Base-by-base conservation (phyloP, 345 rosid species). In the Aquilaria yunnanensis region DNA sequence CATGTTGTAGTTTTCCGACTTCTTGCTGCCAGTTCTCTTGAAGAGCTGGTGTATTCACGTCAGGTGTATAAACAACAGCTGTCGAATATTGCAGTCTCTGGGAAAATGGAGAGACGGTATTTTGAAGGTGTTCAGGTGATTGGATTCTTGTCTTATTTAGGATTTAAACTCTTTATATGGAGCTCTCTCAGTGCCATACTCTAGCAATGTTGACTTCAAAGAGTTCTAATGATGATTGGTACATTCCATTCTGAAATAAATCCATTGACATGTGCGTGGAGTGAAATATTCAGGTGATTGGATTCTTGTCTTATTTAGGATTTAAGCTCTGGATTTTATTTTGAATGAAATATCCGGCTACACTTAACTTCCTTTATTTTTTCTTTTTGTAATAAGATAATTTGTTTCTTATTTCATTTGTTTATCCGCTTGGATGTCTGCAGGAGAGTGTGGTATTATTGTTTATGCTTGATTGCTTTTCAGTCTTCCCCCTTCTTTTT, bases 51-150 rank as follows among this genome's bases (percentile, higher is more conserved):
- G 48, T 94, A 94, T 73, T 76, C 95, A 41, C 92, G 99, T 69
- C 96, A 94, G 70, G 86, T 94, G 57, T 93, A 93, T 79, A 93
- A 93, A 62, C 98, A 94, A 68, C 99, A 94, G 85, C 80, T 90
- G 47, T 88, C 97, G 7, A 94, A 90, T 74, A 94, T 94, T 60
- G 99, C 96, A n/a, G 86, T 94, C 56, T 70, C 96, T 0, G 99
- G 99, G 52, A 94, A 94, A 75, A 86, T 88, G 87, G 98, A 94
- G 76, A 83, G 82, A 3, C 5, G 32, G 61, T 90, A 90, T 72
- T 94, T 90, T 68, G 97, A 90, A 82, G 97, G 99, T 10, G 96
- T 94, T 54, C 98, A 90, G 96, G 97, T 88, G 66, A 43, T 14
- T 54, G 16, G 23, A 30, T 41, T 14, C 48, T 57, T 32, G 23